Evolutionary conservation across 306 rosid species (phyloP), one percentile per base, ranked within the genome.

Genomic region (Medicago ruthenica): DNA sequence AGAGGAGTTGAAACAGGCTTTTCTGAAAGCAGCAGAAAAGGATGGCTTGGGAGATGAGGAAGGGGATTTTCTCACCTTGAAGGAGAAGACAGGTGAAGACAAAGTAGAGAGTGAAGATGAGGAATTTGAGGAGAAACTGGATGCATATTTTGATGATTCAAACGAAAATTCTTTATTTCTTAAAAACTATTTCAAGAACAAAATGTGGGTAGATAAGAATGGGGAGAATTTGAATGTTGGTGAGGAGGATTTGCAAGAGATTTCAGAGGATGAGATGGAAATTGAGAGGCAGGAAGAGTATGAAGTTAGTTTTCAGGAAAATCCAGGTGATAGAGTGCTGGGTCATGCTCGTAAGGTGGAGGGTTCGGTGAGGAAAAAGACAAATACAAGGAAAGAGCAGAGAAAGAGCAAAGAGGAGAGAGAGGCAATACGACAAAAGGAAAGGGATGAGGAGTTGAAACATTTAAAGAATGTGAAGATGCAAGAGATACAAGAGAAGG

Each of bases 361-460:
- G 78, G 97, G 91, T 18, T 84, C 97, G 0, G 99, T 90, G 76
- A 90, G 99, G 88, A 92, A 95, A 87, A 90, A 86, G 88, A 82
- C 76, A 41, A 89, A 89, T 62, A 67, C 93, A 0, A 90, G 97
- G 83, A 92, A 87, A 81, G 92, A 92, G 81, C 97, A 90, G 86
- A 83, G 99, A 75, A 90, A 87, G 86, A 88, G 82, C 70, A 95
- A 92, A 84, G 96, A 95, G 74, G 97, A 95, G 86, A 90, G 97
- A 76, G 86, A 86, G 91, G 96, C 87, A 84, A 82, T 85, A 68
- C 92, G 88, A 7, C 88, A 82, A 83, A 76, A 85, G 76, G 97
- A 90, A 88, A 87, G 93, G 88, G 93, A 92, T 82, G 97, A 90
- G 87, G 99, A 95, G 77, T 76, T 95, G 88, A 92, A 90, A 63